These are phyloP conservation scores for Rhododendron mucronatum DNA, from an alignment of 148 eudicot genomes.

Conservation along the genomic window DNA sequence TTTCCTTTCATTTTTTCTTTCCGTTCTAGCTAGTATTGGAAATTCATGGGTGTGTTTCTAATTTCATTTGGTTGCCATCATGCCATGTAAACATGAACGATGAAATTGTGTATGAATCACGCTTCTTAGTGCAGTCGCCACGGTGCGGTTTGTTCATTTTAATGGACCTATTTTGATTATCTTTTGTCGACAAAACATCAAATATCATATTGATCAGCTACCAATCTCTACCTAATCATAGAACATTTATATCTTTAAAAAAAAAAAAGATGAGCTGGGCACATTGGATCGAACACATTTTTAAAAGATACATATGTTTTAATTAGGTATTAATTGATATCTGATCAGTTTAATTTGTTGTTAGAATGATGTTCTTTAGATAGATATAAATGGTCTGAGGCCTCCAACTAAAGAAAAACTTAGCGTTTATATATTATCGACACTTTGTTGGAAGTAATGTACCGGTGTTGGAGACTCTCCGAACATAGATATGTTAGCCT, in stretches of 20 bases:
- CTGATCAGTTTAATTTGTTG: too few relatives aligned
- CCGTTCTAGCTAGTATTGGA: background rate
- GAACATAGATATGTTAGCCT: too few relatives aligned
- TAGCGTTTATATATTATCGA: too few relatives aligned
- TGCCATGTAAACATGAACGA: background rate
- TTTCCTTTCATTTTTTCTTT: background rate
- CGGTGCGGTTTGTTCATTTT: background rate
- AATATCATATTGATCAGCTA: background rate
- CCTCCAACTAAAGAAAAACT: too few relatives aligned
- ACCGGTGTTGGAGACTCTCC: too few relatives aligned
- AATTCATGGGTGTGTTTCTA: background rate
- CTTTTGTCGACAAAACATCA: background rate
- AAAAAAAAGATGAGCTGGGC: background rate
- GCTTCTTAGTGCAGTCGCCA: background rate
- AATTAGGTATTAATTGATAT: too few relatives aligned
- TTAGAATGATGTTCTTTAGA: too few relatives aligned
- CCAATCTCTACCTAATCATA: background rate
- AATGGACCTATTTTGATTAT: background rate
- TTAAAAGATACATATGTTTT: too few relatives aligned
- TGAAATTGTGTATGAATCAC: background rate
- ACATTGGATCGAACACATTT: background rate
- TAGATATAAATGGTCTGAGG: too few relatives aligned
- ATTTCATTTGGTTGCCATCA: conserved; percentile 6
- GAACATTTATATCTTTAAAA: background rate
- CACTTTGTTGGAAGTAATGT: too few relatives aligned